These are phyloP conservation scores for Besnoitia besnoiti DNA, from an alignment of 169 alveolate genomes.

Conservation along the genomic window DNA sequence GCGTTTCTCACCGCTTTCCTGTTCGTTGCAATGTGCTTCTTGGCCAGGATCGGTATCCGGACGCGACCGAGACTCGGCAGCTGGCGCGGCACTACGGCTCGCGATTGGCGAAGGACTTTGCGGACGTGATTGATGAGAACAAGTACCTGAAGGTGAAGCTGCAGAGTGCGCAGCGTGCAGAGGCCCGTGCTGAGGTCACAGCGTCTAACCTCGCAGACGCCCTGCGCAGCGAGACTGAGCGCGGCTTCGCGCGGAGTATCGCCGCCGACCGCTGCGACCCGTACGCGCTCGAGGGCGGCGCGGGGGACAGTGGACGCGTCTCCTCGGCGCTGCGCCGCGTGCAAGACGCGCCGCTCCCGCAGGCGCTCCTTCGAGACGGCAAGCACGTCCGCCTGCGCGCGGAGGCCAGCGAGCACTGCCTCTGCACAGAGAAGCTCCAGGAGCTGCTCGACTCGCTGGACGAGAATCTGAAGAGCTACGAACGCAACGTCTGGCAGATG, in stretches of 20 bases:
- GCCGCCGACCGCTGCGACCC: constrained; percentile 15
- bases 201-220: constrained; percentile 38
- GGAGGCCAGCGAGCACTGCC: constrained; percentile 49
- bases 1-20: not conserved
- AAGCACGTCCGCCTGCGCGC: constrained; percentile 25
- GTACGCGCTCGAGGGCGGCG: not conserved
- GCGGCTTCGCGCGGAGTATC: constrained; percentile 54
- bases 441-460: constrained; percentile 63
- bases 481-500: constrained; percentile 65
- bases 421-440: constrained; percentile 66
- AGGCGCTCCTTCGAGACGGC: not conserved
- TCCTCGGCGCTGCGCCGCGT: not conserved
- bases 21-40: not conserved
- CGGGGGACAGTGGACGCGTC: not conserved
- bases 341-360: not conserved
- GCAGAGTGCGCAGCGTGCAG: constrained; percentile 58
- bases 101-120: constrained; percentile 43
- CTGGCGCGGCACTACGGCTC: constrained; percentile 64
- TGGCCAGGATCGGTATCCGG: constrained; percentile 60
- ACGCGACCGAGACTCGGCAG: constrained; percentile 58
- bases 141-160: constrained; percentile 57
- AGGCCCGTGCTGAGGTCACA: constrained; percentile 32
- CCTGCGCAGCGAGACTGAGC: constrained; percentile 40
- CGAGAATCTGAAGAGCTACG: constrained; percentile 57
- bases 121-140: constrained; percentile 60